Conservation (phyloP, 345 rosid genomes). For the Anastatica hierochuntica region DNA sequence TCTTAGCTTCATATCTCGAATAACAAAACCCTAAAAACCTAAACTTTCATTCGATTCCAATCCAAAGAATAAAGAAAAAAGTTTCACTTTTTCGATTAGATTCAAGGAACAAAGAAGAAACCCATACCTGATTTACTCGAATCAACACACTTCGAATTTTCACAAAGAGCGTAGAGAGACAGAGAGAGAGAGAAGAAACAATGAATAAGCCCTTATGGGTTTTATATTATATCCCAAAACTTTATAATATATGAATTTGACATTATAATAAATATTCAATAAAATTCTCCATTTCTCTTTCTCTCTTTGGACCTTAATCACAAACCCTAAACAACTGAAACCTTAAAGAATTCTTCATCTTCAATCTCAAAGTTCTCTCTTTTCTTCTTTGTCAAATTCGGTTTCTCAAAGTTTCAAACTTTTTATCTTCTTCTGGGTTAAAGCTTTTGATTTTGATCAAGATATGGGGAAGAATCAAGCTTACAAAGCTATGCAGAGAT, state of each 20-base stretch:
- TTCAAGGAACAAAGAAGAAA: conserved; percentile 2
- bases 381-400: background rate
- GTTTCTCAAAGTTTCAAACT: background rate
- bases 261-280: too few species aligned
- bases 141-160: background rate
- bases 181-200: background rate
- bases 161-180: too few species aligned
- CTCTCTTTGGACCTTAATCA: too few species aligned
- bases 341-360: background rate
- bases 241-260: too few species aligned
- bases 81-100: background rate
- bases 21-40: background rate
- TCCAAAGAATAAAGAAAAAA: background rate
- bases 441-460: background rate
- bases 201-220: background rate
- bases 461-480: conserved; percentile 98
- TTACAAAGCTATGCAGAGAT: conserved; percentile 97
- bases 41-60: background rate
- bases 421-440: conserved; percentile 3
- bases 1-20: background rate
- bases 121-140: conserved; percentile 15
- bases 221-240: too few species aligned
- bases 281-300: too few species aligned
- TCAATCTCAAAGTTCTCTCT: background rate
- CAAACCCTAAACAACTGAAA: too few species aligned